These are phyloP conservation scores for Cladochytrium replicatum DNA, from an alignment of 192 early-diverging fungal genomes.

Conservation along the genomic window DNA sequence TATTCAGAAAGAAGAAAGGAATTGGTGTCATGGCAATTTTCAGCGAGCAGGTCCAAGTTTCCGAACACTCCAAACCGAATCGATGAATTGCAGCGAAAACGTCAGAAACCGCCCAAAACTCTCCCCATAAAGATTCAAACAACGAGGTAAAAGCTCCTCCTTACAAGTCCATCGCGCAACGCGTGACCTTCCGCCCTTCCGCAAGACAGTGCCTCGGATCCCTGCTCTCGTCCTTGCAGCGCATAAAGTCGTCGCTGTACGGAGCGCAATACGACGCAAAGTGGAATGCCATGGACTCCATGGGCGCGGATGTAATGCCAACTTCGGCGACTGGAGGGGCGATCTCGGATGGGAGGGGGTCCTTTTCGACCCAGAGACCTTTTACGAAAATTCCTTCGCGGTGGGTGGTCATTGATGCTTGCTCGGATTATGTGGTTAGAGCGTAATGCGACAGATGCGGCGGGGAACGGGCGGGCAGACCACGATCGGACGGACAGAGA, in stretches of 20 bases:
- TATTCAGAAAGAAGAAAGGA: neutral
- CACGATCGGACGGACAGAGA: too few relatives aligned
- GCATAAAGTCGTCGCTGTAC: slow-evolving; percentile 93
- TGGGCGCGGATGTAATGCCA: slow-evolving; percentile 78
- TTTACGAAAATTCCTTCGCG: slow-evolving; percentile 42
- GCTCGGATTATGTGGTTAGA: too few relatives aligned
- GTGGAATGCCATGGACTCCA: slow-evolving; percentile 88
- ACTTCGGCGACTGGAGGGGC: slow-evolving; percentile 70
- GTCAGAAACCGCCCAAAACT: too few relatives aligned
- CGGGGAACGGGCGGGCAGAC: too few relatives aligned
- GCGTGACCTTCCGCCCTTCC: slow-evolving; percentile 92
- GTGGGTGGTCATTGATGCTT: too few relatives aligned
- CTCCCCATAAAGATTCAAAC: too few relatives aligned
- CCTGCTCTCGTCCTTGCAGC: slow-evolving; percentile 85
- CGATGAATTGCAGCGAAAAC: neutral
- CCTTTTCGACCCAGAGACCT: slow-evolving; percentile 73
- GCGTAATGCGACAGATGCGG: too few relatives aligned
- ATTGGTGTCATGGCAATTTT: neutral
- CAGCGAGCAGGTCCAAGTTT: neutral
- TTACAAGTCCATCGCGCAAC: slow-evolving; percentile 81
- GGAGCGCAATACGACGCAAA: slow-evolving; percentile 67
- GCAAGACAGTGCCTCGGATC: slow-evolving; percentile 85
- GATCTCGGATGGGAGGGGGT: slow-evolving; percentile 59
- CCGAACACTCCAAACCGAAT: too few relatives aligned
- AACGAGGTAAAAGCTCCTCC: too few relatives aligned